Evolutionary conservation across 805 yeast genomes (phyloP).

Genomic region (Candida xiaguanensis): DNA sequence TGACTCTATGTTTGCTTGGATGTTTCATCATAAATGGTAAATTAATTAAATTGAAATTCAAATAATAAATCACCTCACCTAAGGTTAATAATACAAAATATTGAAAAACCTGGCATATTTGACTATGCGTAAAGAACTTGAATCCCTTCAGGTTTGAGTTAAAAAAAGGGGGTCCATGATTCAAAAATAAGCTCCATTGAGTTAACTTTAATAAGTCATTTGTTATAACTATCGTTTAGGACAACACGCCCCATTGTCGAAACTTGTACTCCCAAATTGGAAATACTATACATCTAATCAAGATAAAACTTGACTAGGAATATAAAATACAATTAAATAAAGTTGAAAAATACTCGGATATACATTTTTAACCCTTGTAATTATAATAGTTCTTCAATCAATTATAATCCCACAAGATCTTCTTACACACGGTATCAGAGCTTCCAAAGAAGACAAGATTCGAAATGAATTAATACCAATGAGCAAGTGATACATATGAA

Average conservation of each 20-base stretch:
- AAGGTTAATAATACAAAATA: slow-evolving; percentile 12
- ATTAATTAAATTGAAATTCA: slow-evolving; percentile 2
- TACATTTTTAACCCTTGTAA: too few species aligned
- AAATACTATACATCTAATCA: slow-evolving; percentile 16
- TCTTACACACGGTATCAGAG: slow-evolving; percentile 1
- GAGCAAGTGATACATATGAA: background rate
- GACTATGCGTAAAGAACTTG: slow-evolving; percentile 48
- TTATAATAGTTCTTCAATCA: too few species aligned
- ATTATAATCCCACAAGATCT: background rate
- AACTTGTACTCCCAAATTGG: slow-evolving; percentile 15
- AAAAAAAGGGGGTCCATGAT: slow-evolving; percentile 45
- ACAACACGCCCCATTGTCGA: slow-evolving; percentile 59
- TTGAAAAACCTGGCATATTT: slow-evolving; percentile 54
- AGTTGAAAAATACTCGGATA: too few species aligned
- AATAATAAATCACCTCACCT: slow-evolving; percentile 17
- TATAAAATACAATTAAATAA: background rate
- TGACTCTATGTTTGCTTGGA: slow-evolving; percentile 84
- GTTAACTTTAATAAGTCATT: slow-evolving; percentile 51
- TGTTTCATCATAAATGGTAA: slow-evolving; percentile 60
- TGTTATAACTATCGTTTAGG: slow-evolving; percentile 77
- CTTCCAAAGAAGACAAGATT: slow-evolving; percentile 5
- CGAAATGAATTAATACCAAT: slow-evolving; percentile 4
- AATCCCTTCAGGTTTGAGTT: slow-evolving; percentile 4
- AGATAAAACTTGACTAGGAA: slow-evolving; percentile 17
- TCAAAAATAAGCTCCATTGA: slow-evolving; percentile 87